These are phyloP conservation scores for Bothia castanella DNA, from an alignment of 1,284 basidiomycete species.

Conservation along the genomic window DNA sequence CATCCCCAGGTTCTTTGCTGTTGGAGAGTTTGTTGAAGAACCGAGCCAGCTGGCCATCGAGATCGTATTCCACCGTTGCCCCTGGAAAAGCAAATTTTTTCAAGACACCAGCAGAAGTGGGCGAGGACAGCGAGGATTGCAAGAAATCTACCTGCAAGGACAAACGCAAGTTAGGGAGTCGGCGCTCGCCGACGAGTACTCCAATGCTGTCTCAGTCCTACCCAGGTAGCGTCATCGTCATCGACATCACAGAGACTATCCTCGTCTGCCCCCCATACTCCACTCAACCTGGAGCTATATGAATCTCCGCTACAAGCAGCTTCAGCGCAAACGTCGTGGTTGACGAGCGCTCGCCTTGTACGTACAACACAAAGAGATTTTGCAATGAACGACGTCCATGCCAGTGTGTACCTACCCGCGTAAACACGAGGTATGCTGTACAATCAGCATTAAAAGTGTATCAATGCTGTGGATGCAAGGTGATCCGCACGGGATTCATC, in stretches of 20 bases:
- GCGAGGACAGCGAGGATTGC: neutral
- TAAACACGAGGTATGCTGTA: neutral
- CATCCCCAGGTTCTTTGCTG: neutral
- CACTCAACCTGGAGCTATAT: slow-evolving; percentile 10
- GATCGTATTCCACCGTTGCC: slow-evolving; percentile 19
- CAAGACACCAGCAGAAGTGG: neutral
- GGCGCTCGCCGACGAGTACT: no score
- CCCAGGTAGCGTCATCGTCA: slow-evolving; percentile 11
- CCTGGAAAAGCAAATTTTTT: slow-evolving; percentile 15
- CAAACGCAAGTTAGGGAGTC: no score
- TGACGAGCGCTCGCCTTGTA: neutral
- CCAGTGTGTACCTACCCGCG: slow-evolving; percentile 4
- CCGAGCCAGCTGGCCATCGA: slow-evolving; percentile 15
- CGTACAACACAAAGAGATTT: slow-evolving; percentile 12
- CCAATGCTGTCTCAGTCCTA: neutral
- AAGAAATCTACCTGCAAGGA: slow-evolving; percentile 11
- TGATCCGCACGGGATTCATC: neutral
- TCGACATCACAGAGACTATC: neutral
- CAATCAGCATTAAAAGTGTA: no score
- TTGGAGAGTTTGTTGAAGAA: slow-evolving; percentile 11
- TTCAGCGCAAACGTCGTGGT: neutral
- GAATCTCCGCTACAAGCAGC: slow-evolving; percentile 9
- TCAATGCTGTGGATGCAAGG: neutral
- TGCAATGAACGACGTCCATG: slow-evolving; percentile 4
- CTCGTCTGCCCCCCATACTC: neutral